These are phyloP conservation scores for Dryadomyces sulphureus DNA, from an alignment of 2,329 filamentous ascomycete species.

Conservation along the genomic window DNA sequence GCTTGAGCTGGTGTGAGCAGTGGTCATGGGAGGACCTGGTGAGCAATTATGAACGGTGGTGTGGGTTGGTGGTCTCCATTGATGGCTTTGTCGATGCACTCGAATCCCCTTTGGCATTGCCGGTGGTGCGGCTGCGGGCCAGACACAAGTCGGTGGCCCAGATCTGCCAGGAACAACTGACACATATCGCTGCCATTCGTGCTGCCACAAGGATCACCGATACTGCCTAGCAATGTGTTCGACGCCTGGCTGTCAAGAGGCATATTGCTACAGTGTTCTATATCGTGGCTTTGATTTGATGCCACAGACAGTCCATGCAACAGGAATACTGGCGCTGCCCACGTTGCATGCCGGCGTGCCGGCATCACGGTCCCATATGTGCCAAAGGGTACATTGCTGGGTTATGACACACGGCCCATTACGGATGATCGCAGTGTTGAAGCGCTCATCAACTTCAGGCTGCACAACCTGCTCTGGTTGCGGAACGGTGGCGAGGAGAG, in stretches of 20 bases:
- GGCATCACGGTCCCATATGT: slow-evolving; percentile 62
- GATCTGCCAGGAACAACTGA: slow-evolving; percentile 85
- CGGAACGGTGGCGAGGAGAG: slow-evolving; percentile 43
- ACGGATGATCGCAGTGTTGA: slow-evolving; percentile 88
- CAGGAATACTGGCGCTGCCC: slow-evolving; percentile 78
- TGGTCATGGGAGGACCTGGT: slow-evolving; percentile 72
- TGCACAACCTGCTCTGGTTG: slow-evolving; percentile 79
- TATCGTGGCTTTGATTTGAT: slow-evolving; percentile 85
- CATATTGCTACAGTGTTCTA: slow-evolving; percentile 86
- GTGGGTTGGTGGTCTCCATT: slow-evolving; percentile 59
- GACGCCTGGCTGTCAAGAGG: slow-evolving; percentile 50
- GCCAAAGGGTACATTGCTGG: slow-evolving; percentile 74
- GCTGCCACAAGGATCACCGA: slow-evolving; percentile 60
- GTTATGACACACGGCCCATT: slow-evolving; percentile 79
- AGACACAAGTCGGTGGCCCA: slow-evolving; percentile 74
- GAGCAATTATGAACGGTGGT: slow-evolving; percentile 70
- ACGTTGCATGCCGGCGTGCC: slow-evolving; percentile 58
- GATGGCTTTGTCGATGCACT: slow-evolving; percentile 52
- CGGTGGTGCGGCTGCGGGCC: slow-evolving; percentile 50
- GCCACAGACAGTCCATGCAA: slow-evolving; percentile 70
- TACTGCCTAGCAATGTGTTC: slow-evolving; percentile 80
- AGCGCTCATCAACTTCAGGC: slow-evolving; percentile 75
- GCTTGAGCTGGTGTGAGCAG: slow-evolving; percentile 82
- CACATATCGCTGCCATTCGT: slow-evolving; percentile 61
- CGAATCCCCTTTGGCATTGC: slow-evolving; percentile 53